Evolutionary conservation across 2,329 filamentous ascomycete genomes (phyloP).

Genomic region (Fusarium haematococcum): DNA sequence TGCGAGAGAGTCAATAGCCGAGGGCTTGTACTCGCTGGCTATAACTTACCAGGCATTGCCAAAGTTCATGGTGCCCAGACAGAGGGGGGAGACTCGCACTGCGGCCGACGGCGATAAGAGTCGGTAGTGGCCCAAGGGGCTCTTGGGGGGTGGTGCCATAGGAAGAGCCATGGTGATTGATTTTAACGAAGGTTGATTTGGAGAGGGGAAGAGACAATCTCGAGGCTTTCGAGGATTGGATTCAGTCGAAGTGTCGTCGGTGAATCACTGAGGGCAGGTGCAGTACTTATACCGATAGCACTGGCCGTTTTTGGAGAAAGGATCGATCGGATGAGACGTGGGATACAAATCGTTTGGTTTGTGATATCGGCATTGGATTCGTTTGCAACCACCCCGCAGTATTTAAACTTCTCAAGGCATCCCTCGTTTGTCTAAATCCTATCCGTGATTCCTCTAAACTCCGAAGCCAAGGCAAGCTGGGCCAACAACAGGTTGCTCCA

Average conservation of each 20-base stretch:
- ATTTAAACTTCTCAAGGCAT: neutral
- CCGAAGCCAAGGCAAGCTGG: slow-evolving; percentile 14
- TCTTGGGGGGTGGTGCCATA: slow-evolving; percentile 63
- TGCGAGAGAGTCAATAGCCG: slow-evolving; percentile 35
- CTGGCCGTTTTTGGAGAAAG: neutral
- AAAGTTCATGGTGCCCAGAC: slow-evolving; percentile 75
- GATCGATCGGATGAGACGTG: neutral
- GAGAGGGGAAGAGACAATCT: neutral
- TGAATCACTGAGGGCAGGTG: neutral
- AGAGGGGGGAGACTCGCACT: slow-evolving; percentile 75
- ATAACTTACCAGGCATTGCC: slow-evolving; percentile 62
- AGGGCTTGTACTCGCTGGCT: accelerated
- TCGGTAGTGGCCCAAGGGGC: slow-evolving; percentile 73
- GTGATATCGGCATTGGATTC: neutral
- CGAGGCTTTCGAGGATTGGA: neutral
- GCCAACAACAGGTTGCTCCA: neutral
- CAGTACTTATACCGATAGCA: neutral
- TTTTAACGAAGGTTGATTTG: neutral
- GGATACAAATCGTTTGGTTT: neutral
- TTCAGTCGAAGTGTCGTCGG: neutral
- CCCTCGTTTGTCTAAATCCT: neutral
- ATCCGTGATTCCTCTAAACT: slow-evolving; percentile 9
- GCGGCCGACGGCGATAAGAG: slow-evolving; percentile 74
- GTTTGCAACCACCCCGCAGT: neutral
- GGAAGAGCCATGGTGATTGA: slow-evolving; percentile 44